Percentiles rank a stretch among this genome's conserved stretches.
Conservation (phyloP, 108 stramenopile species). For the Schizochytrium sp. region DNA sequence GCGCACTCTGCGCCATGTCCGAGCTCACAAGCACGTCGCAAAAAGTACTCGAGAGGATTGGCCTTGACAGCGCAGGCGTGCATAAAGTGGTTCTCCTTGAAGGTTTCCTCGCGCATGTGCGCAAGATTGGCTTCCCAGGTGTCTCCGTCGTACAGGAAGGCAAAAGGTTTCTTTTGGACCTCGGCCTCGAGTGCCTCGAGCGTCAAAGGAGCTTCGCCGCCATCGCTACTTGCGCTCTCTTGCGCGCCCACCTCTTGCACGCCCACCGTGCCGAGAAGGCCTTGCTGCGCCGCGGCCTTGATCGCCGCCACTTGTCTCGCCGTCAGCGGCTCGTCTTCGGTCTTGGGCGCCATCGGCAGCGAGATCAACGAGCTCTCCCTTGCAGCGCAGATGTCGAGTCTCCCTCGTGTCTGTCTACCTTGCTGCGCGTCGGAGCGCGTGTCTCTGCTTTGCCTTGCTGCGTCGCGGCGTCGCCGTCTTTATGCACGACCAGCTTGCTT, state of each 20-base stretch:
- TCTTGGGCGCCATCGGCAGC: not conserved
- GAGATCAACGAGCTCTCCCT: not conserved
- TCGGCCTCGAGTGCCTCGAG: not conserved
- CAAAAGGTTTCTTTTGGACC: not conserved
- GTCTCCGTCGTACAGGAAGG: not conserved
- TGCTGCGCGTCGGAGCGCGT: no score
- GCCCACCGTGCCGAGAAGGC: not conserved
- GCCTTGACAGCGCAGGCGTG: slow-evolving; percentile 29
- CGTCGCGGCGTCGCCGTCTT: no score
- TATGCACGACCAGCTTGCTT: no score
- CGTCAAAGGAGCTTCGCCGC: no score
- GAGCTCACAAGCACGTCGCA: not conserved
- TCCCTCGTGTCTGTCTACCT: no score
- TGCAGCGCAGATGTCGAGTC: not conserved
- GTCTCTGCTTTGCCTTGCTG: no score
- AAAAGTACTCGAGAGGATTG: slow-evolving; percentile 14
- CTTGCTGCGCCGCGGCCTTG: not conserved
- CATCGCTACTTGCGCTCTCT: no score
- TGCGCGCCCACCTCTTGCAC: not conserved
- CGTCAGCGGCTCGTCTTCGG: not conserved
- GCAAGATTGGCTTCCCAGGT: not conserved
- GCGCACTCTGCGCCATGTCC: slow-evolving; percentile 33
- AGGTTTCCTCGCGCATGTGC: not conserved
- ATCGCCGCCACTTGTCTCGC: not conserved
- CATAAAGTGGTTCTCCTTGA: not conserved